These are phyloP conservation scores for Citeromyces hawaiiensis DNA, from an alignment of 1,139 yeast species.

Conservation along the genomic window DNA sequence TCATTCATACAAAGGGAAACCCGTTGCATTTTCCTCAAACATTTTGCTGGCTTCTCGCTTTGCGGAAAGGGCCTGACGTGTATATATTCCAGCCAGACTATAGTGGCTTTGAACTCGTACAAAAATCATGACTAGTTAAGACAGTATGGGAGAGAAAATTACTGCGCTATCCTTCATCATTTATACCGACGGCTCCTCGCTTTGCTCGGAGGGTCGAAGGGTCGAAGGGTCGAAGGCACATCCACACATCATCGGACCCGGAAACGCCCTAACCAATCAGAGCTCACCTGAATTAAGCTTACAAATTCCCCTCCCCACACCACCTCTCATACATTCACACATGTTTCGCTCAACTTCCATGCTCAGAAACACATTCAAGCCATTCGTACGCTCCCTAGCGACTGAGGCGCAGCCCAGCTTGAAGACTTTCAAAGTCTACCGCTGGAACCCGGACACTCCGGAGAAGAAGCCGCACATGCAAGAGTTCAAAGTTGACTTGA, in stretches of 20 bases:
- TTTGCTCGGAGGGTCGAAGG: no score
- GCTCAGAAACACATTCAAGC: not conserved
- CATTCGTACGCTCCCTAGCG: conserved; percentile 10
- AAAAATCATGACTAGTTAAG: no score
- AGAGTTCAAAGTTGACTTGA: conserved; percentile 72
- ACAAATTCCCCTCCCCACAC: not conserved
- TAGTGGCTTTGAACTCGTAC: no score
- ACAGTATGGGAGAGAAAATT: no score
- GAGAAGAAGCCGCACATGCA: conserved; percentile 84
- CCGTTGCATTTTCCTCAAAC: no score
- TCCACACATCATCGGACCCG: conserved; percentile 1
- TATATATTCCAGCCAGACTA: no score
- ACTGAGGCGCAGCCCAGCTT: conserved; percentile 31
- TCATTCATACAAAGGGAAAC: no score
- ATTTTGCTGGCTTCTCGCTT: no score
- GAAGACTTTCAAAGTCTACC: conserved; percentile 83
- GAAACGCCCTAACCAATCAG: not conserved
- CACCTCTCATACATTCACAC: not conserved
- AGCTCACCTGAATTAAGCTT: not conserved
- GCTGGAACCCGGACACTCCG: conserved; percentile 98
- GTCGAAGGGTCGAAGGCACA: not conserved
- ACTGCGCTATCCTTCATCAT: no score
- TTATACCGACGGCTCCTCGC: no score
- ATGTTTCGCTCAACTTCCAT: not conserved
- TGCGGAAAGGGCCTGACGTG: no score